These are phyloP conservation scores for Saururus chinensis DNA, from an alignment of 164 flowering plant genomes.

Conservation along the genomic window DNA sequence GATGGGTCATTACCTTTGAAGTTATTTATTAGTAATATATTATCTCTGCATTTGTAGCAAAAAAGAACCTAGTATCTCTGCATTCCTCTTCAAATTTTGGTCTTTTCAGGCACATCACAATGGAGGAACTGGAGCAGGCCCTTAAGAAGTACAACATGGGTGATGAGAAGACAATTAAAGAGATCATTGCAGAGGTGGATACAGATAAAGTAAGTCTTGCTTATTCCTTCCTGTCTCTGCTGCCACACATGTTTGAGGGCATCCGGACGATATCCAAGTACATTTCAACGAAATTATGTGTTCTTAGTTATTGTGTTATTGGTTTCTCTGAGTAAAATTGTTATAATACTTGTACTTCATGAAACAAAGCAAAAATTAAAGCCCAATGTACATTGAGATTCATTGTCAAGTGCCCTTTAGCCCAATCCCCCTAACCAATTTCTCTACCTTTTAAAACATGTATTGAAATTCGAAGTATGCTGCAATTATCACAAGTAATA, in stretches of 20 bases:
- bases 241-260: not conserved
- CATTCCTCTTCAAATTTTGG: not conserved
- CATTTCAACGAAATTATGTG: not conserved
- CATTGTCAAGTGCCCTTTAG: too few species aligned
- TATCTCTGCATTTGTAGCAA: not conserved
- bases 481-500: not conserved
- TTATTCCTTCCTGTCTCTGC: not conserved
- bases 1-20: not conserved
- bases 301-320: too few species aligned
- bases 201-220: constrained; percentile 55
- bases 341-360: too few species aligned
- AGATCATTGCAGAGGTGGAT: constrained; percentile 94
- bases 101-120: constrained; percentile 58
- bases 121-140: constrained; percentile 81
- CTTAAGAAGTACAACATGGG: constrained; percentile 79
- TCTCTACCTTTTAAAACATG: too few species aligned
- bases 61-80: not conserved
- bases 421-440: too few species aligned
- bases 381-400: too few species aligned
- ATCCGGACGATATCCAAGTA: not conserved
- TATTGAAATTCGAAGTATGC: not conserved
- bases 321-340: too few species aligned
- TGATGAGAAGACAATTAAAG: constrained; percentile 71
- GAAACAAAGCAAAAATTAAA: too few species aligned
- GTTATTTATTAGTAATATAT: too few species aligned